These are phyloP conservation scores for Curvularia hawaiiensis DNA, from an alignment of 2,329 filamentous ascomycete species.

Conservation along the genomic window DNA sequence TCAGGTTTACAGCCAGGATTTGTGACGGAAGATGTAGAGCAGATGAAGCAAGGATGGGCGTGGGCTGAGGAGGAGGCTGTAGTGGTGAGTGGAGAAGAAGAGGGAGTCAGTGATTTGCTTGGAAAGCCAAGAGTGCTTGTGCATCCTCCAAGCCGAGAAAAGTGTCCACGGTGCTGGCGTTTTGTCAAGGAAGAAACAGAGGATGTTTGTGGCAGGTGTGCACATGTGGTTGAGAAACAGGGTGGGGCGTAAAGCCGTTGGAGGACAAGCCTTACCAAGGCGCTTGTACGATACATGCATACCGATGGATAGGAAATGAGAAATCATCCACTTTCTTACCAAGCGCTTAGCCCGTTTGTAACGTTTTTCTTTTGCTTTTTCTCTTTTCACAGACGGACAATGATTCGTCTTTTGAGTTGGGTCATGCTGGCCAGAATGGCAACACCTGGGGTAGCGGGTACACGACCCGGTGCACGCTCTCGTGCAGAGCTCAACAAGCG, in stretches of 20 bases:
- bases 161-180: conserved; percentile 90
- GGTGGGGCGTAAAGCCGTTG: not conserved
- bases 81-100: conserved; percentile 23
- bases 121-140: conserved; percentile 36
- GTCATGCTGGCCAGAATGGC: not conserved
- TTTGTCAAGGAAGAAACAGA: conserved; percentile 73
- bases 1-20: not conserved
- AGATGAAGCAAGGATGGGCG: conserved; percentile 14
- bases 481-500: not conserved
- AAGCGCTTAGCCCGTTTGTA: not conserved
- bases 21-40: conserved; percentile 5
- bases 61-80: conserved; percentile 34
- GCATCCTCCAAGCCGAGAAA: conserved; percentile 59
- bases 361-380: not conserved
- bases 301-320: not conserved
- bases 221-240: conserved; percentile 60
- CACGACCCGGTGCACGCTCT: not conserved
- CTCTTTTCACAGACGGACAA: not conserved
- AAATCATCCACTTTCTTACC: not conserved
- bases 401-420: not conserved
- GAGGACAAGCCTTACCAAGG: not conserved
- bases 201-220: conserved; percentile 74
- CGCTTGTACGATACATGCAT: not conserved
- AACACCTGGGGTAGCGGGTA: not conserved
- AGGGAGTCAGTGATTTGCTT: conserved; percentile 6